Conservation (phyloP, 257 asterid genomes). For the Lycium ferocissimum region DNA sequence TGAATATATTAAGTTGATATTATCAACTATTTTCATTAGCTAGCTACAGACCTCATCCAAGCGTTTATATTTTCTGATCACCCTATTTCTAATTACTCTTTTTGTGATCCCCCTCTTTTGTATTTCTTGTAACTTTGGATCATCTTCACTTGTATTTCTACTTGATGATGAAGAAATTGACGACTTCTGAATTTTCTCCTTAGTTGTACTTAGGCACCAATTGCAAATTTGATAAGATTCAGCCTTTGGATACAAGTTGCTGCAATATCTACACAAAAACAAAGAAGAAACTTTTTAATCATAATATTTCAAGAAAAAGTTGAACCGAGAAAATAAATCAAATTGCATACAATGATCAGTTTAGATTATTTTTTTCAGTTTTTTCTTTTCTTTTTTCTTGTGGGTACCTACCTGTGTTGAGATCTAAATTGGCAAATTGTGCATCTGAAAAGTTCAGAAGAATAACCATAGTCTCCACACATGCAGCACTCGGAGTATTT, state of each 20-base stretch:
- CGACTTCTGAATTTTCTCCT: conserved; percentile 34
- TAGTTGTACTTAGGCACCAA: conserved; percentile 63
- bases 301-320: not conserved
- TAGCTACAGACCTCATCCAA: no score
- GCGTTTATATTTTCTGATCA: no score
- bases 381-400: no score
- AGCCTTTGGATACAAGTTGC: conserved; percentile 68
- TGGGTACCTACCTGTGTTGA: conserved; percentile 63
- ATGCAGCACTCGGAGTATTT: conserved; percentile 62
- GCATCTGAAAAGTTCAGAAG: conserved; percentile 70
- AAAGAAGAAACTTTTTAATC: not conserved
- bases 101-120: no score
- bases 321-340: not conserved
- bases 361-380: not conserved
- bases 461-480: conserved; percentile 81
- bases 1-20: no score
- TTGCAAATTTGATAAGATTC: conserved; percentile 58
- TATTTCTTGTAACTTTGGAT: conserved; percentile 42
- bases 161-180: conserved; percentile 46
- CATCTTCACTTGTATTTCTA: conserved; percentile 34
- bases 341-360: not conserved
- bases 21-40: no score
- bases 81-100: no score
- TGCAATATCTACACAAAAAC: conserved; percentile 62
- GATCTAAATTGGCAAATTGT: conserved; percentile 62